Conservation (phyloP, 352 stramenopile genomes). For the Globisporangium spinosum region DNA sequence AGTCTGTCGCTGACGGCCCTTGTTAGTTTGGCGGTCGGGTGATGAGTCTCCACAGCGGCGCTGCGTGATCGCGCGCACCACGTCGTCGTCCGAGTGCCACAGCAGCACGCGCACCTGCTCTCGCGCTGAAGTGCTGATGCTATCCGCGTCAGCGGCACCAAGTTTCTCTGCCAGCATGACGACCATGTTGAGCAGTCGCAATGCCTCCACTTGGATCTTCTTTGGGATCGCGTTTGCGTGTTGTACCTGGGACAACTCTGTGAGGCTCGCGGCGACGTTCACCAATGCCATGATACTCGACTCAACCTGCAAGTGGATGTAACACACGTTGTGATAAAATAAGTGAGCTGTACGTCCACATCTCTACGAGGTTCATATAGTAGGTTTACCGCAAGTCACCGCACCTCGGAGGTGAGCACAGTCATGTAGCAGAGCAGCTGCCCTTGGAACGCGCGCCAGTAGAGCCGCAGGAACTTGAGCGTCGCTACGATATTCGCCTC, state of each 20-base stretch:
- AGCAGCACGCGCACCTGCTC: conserved; percentile 28
- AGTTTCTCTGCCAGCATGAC: conserved; percentile 34
- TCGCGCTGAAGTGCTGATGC: not conserved
- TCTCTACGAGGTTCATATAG: not conserved
- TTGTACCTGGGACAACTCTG: conserved; percentile 19
- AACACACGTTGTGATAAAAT: not conserved
- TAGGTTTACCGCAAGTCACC: not conserved
- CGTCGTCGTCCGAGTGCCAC: conserved; percentile 36
- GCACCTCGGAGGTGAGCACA: conserved; percentile 23
- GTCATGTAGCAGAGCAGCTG: conserved; percentile 32
- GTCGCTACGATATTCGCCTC: not conserved
- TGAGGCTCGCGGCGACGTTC: conserved; percentile 35
- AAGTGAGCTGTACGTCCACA: not conserved
- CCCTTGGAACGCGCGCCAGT: conserved; percentile 58
- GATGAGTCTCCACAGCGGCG: conserved; percentile 13
- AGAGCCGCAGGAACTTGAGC: conserved; percentile 50
- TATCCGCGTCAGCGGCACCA: not conserved
- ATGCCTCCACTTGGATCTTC: conserved; percentile 28
- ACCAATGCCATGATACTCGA: conserved; percentile 35
- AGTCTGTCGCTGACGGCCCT: conserved; percentile 2
- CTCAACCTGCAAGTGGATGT: conserved; percentile 24
- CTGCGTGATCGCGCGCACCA: conserved; percentile 39
- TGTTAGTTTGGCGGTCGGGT: not conserved
- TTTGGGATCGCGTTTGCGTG: not conserved
- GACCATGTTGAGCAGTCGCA: conserved; percentile 29